Conservation (phyloP, 148 eudicot genomes). For the Camellia japonica region DNA sequence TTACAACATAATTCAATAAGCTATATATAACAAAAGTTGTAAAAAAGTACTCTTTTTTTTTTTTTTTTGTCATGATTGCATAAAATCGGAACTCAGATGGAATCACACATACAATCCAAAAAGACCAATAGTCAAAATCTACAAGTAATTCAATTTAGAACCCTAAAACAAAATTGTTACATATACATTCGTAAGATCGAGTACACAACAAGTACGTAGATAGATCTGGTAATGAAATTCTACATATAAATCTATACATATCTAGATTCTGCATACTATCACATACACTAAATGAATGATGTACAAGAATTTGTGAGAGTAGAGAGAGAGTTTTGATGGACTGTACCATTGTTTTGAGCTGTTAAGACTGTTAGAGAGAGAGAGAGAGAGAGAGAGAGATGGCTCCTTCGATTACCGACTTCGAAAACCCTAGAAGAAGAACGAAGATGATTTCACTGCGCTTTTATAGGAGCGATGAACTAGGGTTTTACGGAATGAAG, state of each 20-base stretch:
- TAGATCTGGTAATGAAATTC: not conserved
- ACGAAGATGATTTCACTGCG: not conserved
- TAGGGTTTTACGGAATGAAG: not conserved
- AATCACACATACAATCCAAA: not conserved
- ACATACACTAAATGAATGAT: not conserved
- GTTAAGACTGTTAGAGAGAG: not conserved
- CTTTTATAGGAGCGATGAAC: not conserved
- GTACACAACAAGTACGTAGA: not conserved
- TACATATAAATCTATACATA: not conserved
- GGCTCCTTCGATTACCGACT: not conserved
- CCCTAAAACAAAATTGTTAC: not conserved
- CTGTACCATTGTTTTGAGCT: conserved; percentile 4
- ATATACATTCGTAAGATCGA: not conserved
- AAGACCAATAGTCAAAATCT: not conserved
- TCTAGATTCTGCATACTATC: not conserved
- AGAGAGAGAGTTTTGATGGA: not conserved
- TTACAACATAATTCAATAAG: not conserved
- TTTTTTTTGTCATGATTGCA: too few species aligned
- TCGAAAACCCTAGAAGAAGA: not conserved
- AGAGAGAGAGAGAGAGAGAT: not conserved
- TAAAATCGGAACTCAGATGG: too few species aligned
- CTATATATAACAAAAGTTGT: not conserved
- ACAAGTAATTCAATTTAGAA: not conserved
- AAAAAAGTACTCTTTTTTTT: too few species aligned
- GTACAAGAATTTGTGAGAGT: not conserved